Conservation (phyloP, 805 yeast genomes). For the Kodamaea restingae region DNA sequence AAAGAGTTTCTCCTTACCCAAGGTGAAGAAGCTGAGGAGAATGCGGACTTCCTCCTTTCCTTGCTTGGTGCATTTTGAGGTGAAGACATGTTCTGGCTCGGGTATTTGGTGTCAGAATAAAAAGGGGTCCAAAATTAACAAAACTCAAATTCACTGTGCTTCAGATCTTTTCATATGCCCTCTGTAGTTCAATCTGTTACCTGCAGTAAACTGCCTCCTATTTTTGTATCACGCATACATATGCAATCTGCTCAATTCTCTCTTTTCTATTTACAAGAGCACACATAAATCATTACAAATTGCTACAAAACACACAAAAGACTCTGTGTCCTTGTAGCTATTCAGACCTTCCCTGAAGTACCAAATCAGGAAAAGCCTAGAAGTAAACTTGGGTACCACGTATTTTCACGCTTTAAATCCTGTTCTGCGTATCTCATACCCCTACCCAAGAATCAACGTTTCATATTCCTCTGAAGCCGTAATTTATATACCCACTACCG, state of each 20-base stretch:
- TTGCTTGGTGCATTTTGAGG: constrained; percentile 1
- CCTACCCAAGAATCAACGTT: too few species aligned
- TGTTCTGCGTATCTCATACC: too few species aligned
- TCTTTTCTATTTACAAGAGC: constrained; percentile 18
- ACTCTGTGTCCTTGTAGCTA: too few species aligned
- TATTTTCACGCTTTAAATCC: too few species aligned
- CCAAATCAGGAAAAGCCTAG: too few species aligned
- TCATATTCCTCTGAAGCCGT: too few species aligned
- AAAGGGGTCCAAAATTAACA: too few species aligned
- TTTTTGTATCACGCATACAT: constrained; percentile 1
- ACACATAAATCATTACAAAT: constrained; percentile 21
- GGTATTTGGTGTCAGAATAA: neutral
- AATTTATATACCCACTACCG: too few species aligned
- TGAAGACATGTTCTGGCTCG: neutral
- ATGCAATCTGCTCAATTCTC: neutral
- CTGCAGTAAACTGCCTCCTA: neutral
- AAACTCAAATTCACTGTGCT: neutral
- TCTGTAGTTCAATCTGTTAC: neutral
- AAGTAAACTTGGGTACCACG: too few species aligned
- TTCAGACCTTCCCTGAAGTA: too few species aligned
- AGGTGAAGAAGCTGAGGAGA: constrained; percentile 44
- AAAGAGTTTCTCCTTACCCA: constrained; percentile 55
- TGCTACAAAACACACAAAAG: neutral
- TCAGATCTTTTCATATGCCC: neutral
- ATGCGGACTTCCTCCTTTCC: constrained; percentile 12